These are phyloP conservation scores for Linnemannia hyalina DNA, from an alignment of 192 early-diverging fungal genomes.

Conservation along the genomic window DNA sequence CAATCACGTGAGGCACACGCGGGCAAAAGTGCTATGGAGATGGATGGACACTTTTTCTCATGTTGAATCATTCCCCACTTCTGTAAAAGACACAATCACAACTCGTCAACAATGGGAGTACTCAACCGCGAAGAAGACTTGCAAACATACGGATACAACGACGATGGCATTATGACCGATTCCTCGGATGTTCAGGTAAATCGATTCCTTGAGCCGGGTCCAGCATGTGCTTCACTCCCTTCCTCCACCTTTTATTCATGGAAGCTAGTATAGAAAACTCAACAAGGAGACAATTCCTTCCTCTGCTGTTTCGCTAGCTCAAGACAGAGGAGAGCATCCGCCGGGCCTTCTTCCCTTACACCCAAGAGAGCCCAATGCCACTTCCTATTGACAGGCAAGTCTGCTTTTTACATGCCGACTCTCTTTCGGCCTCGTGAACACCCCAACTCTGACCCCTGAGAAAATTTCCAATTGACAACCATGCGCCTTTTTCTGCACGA, in stretches of 20 bases:
- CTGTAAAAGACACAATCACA: background rate
- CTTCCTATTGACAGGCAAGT: slow-evolving; percentile 29
- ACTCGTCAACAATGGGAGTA: slow-evolving; percentile 43
- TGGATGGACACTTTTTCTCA: background rate
- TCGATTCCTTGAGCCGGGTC: background rate
- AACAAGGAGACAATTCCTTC: slow-evolving; percentile 8
- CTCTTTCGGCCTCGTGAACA: background rate
- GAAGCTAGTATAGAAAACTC: background rate
- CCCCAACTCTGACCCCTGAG: background rate
- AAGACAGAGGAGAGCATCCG: slow-evolving; percentile 41
- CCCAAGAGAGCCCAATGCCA: slow-evolving; percentile 34
- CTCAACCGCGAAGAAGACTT: slow-evolving; percentile 26
- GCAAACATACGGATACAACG: slow-evolving; percentile 45
- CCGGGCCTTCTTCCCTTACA: slow-evolving; percentile 31
- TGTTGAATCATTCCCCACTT: background rate
- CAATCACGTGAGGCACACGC: background rate
- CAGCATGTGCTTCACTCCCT: background rate
- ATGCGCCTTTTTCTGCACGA: background rate
- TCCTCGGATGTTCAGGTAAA: slow-evolving; percentile 71
- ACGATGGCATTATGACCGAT: slow-evolving; percentile 70
- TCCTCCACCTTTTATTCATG: background rate
- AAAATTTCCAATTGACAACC: background rate
- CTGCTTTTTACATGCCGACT: background rate
- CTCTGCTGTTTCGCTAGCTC: slow-evolving; percentile 25
- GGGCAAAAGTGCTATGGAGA: background rate